Conservation (phyloP, 352 stramenopile species). For the Phytophthora palmivora region DNA sequence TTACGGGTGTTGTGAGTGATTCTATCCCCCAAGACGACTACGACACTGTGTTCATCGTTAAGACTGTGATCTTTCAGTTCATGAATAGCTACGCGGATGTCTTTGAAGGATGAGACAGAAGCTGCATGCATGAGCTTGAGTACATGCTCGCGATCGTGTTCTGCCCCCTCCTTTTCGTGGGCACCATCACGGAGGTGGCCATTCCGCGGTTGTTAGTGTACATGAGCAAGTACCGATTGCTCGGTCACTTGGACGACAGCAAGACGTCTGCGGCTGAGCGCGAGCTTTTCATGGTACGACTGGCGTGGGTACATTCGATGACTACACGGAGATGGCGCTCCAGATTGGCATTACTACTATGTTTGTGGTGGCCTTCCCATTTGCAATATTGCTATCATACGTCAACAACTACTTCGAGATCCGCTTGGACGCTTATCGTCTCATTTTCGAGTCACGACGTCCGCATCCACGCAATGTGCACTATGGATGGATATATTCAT, state of each 20-base stretch:
- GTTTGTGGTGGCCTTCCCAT: slow-evolving; percentile 93
- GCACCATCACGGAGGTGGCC: slow-evolving; percentile 82
- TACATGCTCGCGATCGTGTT: too few species aligned
- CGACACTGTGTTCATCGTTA: slow-evolving; percentile 89
- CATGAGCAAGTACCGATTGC: slow-evolving; percentile 67
- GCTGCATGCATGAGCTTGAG: slow-evolving; percentile 91
- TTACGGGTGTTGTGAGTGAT: slow-evolving; percentile 87
- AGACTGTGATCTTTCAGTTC: slow-evolving; percentile 96
- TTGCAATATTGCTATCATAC: slow-evolving; percentile 92
- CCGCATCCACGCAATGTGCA: too few species aligned
- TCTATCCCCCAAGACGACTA: slow-evolving; percentile 49
- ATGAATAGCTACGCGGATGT: slow-evolving; percentile 95
- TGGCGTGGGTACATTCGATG: slow-evolving; percentile 90
- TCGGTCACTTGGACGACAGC: slow-evolving; percentile 55
- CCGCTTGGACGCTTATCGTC: slow-evolving; percentile 88
- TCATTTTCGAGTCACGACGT: slow-evolving; percentile 84
- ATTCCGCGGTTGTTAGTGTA: slow-evolving; percentile 81
- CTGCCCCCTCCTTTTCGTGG: slow-evolving; percentile 84
- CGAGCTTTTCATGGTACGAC: slow-evolving; percentile 86
- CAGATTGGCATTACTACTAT: slow-evolving; percentile 90
- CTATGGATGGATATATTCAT: too few species aligned
- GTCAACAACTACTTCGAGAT: slow-evolving; percentile 95
- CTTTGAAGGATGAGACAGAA: slow-evolving; percentile 71
- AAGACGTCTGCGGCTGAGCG: slow-evolving; percentile 67
- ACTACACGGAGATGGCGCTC: slow-evolving; percentile 94